Evolutionary conservation across 805 yeast species (phyloP).

Genomic region (Naumovozyma dairenensis): DNA sequence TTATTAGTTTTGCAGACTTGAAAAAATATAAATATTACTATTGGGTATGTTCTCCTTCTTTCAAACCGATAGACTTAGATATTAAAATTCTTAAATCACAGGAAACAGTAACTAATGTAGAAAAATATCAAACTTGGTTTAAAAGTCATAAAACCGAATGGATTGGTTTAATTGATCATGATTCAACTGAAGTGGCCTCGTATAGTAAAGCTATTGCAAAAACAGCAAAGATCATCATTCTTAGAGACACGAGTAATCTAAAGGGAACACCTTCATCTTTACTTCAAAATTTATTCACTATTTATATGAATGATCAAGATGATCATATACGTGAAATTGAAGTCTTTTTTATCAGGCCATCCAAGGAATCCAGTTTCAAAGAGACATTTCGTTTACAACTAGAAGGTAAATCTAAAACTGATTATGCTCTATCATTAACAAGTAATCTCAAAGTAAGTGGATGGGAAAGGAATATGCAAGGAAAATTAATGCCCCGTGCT

Average conservation of each 20-base stretch:
- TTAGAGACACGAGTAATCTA: conserved; percentile 33
- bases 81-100: conserved; percentile 2
- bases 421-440: neutral
- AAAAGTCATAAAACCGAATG: conserved; percentile 14
- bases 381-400: conserved; percentile 14
- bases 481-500: conserved; percentile 68
- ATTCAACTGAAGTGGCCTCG: conserved; percentile 10
- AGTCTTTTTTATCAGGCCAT: conserved; percentile 35
- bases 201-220: conserved; percentile 8
- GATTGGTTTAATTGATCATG: conserved; percentile 21
- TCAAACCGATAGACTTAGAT: conserved; percentile 25
- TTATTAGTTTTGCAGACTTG: conserved; percentile 75
- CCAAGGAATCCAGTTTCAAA: conserved; percentile 25
- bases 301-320: conserved; percentile 24
- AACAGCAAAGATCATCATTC: conserved; percentile 23
- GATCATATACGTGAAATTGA: conserved; percentile 30
- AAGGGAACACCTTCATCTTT: conserved; percentile 40
- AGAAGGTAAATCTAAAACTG: conserved; percentile 4
- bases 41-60: conserved; percentile 78
- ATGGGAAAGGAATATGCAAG: conserved; percentile 78
- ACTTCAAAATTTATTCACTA: conserved; percentile 48
- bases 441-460: conserved; percentile 51
- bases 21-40: conserved; percentile 81
- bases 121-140: conserved; percentile 12
- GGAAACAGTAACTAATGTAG: neutral